Base-by-base conservation (phyloP, 495 filamentous ascomycete genomes). In the Penicillium tannophilum region DNA sequence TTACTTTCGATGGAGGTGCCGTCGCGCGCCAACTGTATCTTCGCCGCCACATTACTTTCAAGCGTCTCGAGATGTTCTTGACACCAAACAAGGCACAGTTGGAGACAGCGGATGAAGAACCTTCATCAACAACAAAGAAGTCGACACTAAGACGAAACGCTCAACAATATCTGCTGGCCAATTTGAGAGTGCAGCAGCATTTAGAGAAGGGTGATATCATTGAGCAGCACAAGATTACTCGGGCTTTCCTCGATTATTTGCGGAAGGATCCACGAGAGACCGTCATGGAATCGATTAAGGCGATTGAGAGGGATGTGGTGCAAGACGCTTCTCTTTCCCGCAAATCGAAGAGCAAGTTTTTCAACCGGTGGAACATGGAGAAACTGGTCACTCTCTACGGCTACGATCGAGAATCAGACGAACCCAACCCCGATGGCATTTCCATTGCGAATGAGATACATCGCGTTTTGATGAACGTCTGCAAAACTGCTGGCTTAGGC, bases 1-100 rank as follows among this genome's bases (percentile, higher is more conserved):
- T 88, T 14, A 84, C 79, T 30, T 92, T 93, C 63, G 91, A 96
- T 73, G 92, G 91, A 7, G 92, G 92, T 16, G 84, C 83, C 41
- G 76, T 89, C 20, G 89, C 91, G 12, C 84, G 82, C 41, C 80
- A 83, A 42, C 74, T 95, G 26, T 92, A 91, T 64, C 76, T 84
- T 26, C 82, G 83, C 19, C 79, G 89, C 61, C 83, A 88, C 49
- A 84, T 84, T 54, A 91, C 88, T 4, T 87, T 93, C 58, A 90
- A 89, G 69, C 82, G 85, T 5, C 70, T 97, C 10, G 86, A 84
- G 23, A 66, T 76, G 26, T 83, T 83, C 26, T 67, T 84, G 39
- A 75, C 67, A 1, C 73, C 76, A 12, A 77, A 70, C 30, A 81
- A 78, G 56, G 64, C 67, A 8, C 69, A 73, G 46, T 69, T 79